Base-by-base conservation (phyloP, 2,329 filamentous ascomycete genomes). In the Colletotrichum magnum region DNA sequence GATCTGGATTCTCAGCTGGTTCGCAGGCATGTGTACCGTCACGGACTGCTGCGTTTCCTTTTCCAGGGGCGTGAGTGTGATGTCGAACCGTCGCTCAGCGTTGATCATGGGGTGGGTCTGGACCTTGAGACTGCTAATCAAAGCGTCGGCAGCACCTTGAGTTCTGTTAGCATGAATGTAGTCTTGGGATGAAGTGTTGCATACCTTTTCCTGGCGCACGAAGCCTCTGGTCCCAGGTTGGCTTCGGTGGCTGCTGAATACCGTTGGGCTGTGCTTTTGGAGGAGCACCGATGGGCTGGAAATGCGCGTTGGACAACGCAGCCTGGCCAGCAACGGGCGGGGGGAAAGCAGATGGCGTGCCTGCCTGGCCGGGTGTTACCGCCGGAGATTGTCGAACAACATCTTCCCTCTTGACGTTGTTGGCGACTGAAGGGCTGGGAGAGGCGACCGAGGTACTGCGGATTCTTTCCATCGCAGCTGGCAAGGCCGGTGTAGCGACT, bases 1-100 rank as follows among this genome's bases (percentile, higher is more conserved):
- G 65, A 97, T 86, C 70, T 94, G 92, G 18, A 97, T 82, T 68
- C 91, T 90, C 73, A 89, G 90, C 74, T 94, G 89, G 54, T 86
- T 87, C 1, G 87, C 80, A 1, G 93, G 90, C 10, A 96, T 82
- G 67, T 90, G 91, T 64, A 96, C 83, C 6, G 93, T 93, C 50
- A 92, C 84, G 5, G 90, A 93, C 74, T 95, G 92, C 67, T 93
- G 89, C 32, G 89, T 87, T 74, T 92, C 86, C 18, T 86, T 88
- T 6, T 88, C 82, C 59, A 91, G 90, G 4, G 94, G 90, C 2
- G 87, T 85, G 39, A 97, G 82, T 43, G 88, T 86, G 63, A 93
- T 82, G 41, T 87, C 82, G 76, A 92, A 90, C 28, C 88, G 89
- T 28, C 87, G 87, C 9, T 89, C 83, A 2, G 90, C 79, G 58